phyloP scores from a whole-genome alignment of 345 rosid species.

The Gossypium herbaceum region DNA sequence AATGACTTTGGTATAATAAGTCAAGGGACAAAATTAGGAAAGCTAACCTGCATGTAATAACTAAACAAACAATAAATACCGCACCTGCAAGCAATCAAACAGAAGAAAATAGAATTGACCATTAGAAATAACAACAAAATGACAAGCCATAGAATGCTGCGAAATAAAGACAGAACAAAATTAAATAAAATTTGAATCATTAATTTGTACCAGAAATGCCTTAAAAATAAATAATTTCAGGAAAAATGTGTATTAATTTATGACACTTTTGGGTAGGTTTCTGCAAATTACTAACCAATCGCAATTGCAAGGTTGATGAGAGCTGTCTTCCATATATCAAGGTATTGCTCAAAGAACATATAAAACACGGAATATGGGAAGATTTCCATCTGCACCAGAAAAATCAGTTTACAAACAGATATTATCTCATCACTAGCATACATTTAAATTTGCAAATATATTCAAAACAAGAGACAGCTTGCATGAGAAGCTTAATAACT shows the following conservation, averaged over 20 bases:
- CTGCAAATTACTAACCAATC: conserved; percentile 55
- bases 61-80: conserved; percentile 81
- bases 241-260: conserved; percentile 3
- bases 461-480: neutral
- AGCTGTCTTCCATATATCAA: conserved; percentile 95
- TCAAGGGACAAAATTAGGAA: neutral
- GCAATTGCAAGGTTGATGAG: conserved; percentile 92
- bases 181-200: neutral
- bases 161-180: neutral
- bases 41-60: conserved; percentile 85
- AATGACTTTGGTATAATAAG: neutral
- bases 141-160: neutral
- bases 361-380: conserved; percentile 97
- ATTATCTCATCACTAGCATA: neutral
- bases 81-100: conserved; percentile 50
- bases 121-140: conserved; percentile 5
- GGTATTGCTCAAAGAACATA: conserved; percentile 98
- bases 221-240: neutral
- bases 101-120: neutral
- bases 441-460: neutral
- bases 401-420: conserved; percentile 4
- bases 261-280: conserved; percentile 15
- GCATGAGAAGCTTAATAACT: conserved; percentile 3
- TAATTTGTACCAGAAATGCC: conserved; percentile 6
- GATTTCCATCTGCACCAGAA: conserved; percentile 74